Evolutionary conservation across 441 rosid species (phyloP).

Genomic region (Euphorbia neoarborescens): DNA sequence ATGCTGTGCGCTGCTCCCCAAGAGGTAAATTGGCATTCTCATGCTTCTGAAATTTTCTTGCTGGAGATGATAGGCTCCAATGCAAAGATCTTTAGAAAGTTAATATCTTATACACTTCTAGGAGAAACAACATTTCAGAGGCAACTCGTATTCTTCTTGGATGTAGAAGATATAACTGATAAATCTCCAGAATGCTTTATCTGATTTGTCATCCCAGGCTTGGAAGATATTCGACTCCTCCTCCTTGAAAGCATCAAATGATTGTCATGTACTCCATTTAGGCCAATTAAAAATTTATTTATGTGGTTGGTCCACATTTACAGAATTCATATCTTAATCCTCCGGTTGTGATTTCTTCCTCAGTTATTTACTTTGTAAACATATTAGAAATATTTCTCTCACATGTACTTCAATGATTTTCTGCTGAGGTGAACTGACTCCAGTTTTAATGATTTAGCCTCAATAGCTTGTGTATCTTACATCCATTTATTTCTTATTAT

Average conservation of each 20-base stretch:
- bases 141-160: neutral
- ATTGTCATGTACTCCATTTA: neutral
- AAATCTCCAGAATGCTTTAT: neutral
- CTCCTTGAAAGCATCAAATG: neutral
- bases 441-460: neutral
- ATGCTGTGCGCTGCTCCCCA: conserved; percentile 93
- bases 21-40: conserved; percentile 46
- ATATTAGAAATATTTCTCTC: neutral
- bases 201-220: neutral
- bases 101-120: neutral
- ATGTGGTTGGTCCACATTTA: neutral
- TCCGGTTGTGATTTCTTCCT: neutral
- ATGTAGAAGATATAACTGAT: neutral
- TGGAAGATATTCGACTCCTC: neutral
- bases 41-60: conserved; percentile 17
- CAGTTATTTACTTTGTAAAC: neutral
- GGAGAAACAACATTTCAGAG: neutral
- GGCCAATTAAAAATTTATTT: neutral
- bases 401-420: neutral
- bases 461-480: conserved; percentile 1
- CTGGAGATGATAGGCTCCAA: conserved; percentile 7
- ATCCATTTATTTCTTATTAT: neutral
- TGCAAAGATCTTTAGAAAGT: neutral
- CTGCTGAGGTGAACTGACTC: neutral
- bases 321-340: neutral